Evolutionary conservation across 768 basidiomycete genomes (phyloP).

Genomic region (Psilocybe cubensis): DNA sequence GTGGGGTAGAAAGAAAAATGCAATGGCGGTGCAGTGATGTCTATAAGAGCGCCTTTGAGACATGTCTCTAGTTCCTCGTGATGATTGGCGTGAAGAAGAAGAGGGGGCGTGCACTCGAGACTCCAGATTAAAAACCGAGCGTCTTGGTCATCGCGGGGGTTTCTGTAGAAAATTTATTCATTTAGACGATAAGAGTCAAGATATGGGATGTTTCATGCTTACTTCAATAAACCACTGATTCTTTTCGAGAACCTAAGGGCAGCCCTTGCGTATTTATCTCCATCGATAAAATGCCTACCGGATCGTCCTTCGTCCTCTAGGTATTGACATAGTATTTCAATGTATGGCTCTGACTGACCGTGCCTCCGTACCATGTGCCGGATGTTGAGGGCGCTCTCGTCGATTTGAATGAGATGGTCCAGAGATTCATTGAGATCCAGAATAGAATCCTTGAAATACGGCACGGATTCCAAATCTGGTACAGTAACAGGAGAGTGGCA

Average conservation of each 20-base stretch:
- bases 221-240: not conserved
- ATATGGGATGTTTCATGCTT: not conserved
- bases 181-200: not conserved
- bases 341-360: conserved; percentile 5
- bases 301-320: conserved; percentile 7
- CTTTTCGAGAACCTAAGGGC: conserved; percentile 5
- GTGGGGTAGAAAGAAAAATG: not conserved
- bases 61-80: not conserved
- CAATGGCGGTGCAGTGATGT: not conserved
- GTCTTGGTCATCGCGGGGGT: not conserved
- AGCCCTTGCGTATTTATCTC: conserved; percentile 1
- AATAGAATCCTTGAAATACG: not conserved
- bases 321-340: conserved; percentile 10
- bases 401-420: conserved; percentile 9
- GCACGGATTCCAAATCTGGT: not conserved
- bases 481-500: conserved; percentile 4
- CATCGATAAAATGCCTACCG: conserved; percentile 8
- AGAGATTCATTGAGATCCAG: not conserved
- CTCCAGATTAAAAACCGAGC: conserved; percentile 2
- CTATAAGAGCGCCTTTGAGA: not conserved
- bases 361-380: conserved; percentile 11
- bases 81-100: conserved; percentile 2
- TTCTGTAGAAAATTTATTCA: not conserved
- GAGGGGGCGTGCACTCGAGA: conserved; percentile 6
- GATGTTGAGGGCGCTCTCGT: conserved; percentile 8